A percentile compares a stretch with the other conserved stretches of the same genome.
These are phyloP conservation scores for Fusarium goolgardi DNA, from an alignment of 2,329 filamentous ascomycete species.

Conservation along the genomic window DNA sequence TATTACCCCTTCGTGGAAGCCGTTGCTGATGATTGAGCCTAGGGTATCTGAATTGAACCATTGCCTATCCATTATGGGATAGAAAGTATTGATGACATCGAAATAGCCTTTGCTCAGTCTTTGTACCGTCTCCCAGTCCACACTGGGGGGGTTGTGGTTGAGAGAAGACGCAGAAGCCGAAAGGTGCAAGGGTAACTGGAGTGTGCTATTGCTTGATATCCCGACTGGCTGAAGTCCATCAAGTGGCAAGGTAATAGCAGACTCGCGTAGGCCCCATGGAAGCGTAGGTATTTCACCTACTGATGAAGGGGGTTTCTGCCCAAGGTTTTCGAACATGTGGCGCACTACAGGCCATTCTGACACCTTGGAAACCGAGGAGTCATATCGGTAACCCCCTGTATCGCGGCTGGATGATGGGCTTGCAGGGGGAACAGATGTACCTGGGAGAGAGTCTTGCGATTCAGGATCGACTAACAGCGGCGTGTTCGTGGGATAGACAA, in stretches of 20 bases:
- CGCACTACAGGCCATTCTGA: constrained; percentile 46
- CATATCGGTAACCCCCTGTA: constrained; percentile 46
- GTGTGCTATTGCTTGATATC: constrained; percentile 30
- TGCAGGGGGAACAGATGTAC: constrained; percentile 35
- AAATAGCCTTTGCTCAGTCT: constrained; percentile 67
- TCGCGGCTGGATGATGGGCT: constrained; percentile 35
- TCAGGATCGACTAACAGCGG: constrained; percentile 42
- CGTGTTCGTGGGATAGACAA: constrained; percentile 37
- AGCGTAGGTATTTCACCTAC: constrained; percentile 35
- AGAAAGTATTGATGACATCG: constrained; percentile 68
- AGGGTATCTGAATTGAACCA: constrained; percentile 63
- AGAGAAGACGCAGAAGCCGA: constrained; percentile 27
- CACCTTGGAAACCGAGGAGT: constrained; percentile 44
- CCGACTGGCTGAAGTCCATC: constrained; percentile 42
- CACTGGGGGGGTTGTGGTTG: constrained; percentile 34
- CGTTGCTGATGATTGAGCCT: constrained; percentile 55
- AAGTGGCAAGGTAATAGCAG: constrained; percentile 33
- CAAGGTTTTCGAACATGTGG: constrained; percentile 44
- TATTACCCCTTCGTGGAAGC: constrained; percentile 60
- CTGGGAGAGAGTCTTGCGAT: constrained; percentile 36
- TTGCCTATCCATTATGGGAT: constrained; percentile 69
- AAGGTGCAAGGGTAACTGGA: constrained; percentile 41
- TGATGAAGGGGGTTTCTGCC: constrained; percentile 40
- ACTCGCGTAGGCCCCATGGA: constrained; percentile 41
- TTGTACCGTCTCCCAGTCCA: constrained; percentile 63